phyloP scores from a whole-genome alignment of 176 grass and related monocot genomes.

The Ensete glaucum region DNA sequence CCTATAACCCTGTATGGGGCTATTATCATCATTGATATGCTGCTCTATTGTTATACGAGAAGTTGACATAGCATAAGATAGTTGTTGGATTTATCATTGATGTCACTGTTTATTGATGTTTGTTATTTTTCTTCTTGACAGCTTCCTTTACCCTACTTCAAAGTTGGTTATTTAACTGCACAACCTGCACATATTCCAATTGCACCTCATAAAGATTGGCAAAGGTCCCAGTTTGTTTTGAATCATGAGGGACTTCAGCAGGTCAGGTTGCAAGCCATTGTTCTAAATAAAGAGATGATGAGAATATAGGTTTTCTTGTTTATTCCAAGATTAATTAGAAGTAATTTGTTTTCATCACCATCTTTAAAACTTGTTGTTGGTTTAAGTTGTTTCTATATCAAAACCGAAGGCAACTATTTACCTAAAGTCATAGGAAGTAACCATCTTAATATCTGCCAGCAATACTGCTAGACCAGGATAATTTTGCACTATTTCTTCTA shows the following conservation, averaged over 20 bases:
- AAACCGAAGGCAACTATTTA: too few relatives aligned
- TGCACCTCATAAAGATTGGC: constrained; percentile 89
- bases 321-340: neutral
- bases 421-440: too few relatives aligned
- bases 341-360: too few relatives aligned
- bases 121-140: constrained; percentile 23
- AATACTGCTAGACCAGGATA: too few relatives aligned
- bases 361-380: too few relatives aligned
- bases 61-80: neutral
- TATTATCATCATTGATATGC: neutral
- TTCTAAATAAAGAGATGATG: neutral
- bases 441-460: too few relatives aligned
- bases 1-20: neutral
- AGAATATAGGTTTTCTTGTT: neutral
- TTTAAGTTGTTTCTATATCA: too few relatives aligned
- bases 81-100: neutral
- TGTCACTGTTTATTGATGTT: neutral
- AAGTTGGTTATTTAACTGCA: constrained; percentile 87
- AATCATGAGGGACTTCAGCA: constrained; percentile 91
- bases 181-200: constrained; percentile 55
- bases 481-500: too few relatives aligned
- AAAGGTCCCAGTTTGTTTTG: constrained; percentile 77
- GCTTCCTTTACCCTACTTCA: constrained; percentile 94
- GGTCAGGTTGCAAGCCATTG: constrained; percentile 31
- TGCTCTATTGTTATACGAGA: neutral